Conservation (phyloP, 768 basidiomycete genomes). For the Tephrocybe sp. region DNA sequence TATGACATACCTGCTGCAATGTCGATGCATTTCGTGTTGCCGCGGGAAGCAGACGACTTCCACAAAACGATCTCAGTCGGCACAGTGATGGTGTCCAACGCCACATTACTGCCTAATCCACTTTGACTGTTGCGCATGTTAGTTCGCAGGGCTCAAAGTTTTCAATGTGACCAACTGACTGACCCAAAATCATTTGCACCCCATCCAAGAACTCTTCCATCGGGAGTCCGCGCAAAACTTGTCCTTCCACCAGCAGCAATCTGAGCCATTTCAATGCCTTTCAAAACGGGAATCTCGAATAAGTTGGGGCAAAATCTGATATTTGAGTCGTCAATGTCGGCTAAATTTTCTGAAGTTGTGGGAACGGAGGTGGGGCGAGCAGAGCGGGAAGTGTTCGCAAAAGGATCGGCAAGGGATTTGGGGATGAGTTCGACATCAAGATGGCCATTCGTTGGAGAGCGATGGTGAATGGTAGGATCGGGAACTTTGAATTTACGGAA, state of each 20-base stretch:
- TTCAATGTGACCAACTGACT: constrained; percentile 16
- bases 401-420: constrained; percentile 52
- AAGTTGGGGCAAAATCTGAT: constrained; percentile 69
- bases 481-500: constrained; percentile 61
- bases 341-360: constrained; percentile 30
- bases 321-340: constrained; percentile 34
- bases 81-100: constrained; percentile 67
- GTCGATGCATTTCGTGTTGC: constrained; percentile 59
- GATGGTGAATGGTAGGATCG: constrained; percentile 28
- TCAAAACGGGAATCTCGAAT: constrained; percentile 76
- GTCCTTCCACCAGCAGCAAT: constrained; percentile 71
- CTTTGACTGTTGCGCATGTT: constrained; percentile 57
- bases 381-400: constrained; percentile 43
- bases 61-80: constrained; percentile 86
- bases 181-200: constrained; percentile 89
- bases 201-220: constrained; percentile 82
- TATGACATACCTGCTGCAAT: constrained; percentile 57
- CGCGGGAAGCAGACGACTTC: constrained; percentile 49
- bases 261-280: constrained; percentile 61
- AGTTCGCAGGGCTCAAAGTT: neutral
- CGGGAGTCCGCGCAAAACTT: constrained; percentile 68
- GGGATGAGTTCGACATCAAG: constrained; percentile 57
- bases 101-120: constrained; percentile 66
- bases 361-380: constrained; percentile 30
- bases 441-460: constrained; percentile 27